Evolutionary conservation across 2,329 filamentous ascomycete genomes (phyloP), one percentile per base, ranked within the genome.

Genomic region (Fusarium burgessii): DNA sequence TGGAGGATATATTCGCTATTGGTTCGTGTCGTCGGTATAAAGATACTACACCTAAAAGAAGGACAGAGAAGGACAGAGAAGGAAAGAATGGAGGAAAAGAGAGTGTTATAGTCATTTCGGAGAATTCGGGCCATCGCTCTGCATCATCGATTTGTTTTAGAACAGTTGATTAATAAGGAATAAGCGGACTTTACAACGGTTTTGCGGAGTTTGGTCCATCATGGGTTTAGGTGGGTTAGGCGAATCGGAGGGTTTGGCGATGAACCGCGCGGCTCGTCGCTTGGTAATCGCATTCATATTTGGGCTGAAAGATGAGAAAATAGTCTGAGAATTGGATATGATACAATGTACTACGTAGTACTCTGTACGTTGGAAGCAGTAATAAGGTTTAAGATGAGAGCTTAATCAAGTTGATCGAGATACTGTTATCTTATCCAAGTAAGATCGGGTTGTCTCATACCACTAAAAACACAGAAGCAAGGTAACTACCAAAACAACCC

Each of bases 41-140:
- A 27, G 7, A 33, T 27, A 54, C 36, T 12, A n/a, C 13, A 56
- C 20, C 17, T 32, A n/a, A 51, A 38, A 25, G 27, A 42, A 14
- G 29, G 11, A 18, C 9, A 52, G 2, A 25, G 27, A 42, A 14
- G 29, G 11, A 18, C 9, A 52, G 2, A 9, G 35, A 15, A 40
- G 17, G 7, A 15, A 42, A 46, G 33, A 20, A 15, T 29, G 10
- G 29, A 12, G 9, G 27, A 51, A 33, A 25, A 47, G 27, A 6
- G 29, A 56, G 13, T 2, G 18, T 18, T 56, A 57, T 55, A 35
- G 7, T 23, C 54, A 49, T 55, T 46, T 63, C 66, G 62, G 69
- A 38, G 29, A 43, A 46, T 25, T 60, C 63, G 69, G 69, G 64
- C 49, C 47, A 45, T 72, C 69, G 68, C 59, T 40, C 58, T 45